phyloP scores from a whole-genome alignment of 805 yeast genomes.

The Metschnikowia similis region DNA sequence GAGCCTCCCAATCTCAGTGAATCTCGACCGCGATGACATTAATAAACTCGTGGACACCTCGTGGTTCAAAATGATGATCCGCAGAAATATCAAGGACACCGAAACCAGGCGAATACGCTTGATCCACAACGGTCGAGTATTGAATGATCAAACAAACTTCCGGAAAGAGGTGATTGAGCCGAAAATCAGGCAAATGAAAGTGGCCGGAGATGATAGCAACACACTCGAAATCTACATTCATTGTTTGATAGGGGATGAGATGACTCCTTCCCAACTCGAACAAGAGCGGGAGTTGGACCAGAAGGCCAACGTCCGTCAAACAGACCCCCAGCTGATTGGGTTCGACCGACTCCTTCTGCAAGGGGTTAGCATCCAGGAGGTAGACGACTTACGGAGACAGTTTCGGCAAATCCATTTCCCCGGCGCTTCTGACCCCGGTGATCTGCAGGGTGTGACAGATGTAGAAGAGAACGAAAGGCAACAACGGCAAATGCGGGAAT shows the following conservation, averaged over 20 bases:
- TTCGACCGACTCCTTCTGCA: constrained; percentile 79
- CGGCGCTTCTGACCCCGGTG: constrained; percentile 20
- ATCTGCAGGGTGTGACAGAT: constrained; percentile 28
- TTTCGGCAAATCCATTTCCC: constrained; percentile 65
- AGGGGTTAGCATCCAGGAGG: constrained; percentile 79
- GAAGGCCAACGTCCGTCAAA: constrained; percentile 38
- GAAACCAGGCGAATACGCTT: constrained; percentile 50
- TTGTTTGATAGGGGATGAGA: constrained; percentile 70
- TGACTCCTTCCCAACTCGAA: constrained; percentile 51
- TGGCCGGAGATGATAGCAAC: constrained; percentile 9
- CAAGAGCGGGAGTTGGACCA: constrained; percentile 58
- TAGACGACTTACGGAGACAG: constrained; percentile 66
- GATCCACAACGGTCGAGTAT: constrained; percentile 64
- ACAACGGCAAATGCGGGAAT: constrained; percentile 44
- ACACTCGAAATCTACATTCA: constrained; percentile 55
- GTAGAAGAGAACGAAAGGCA: constrained; percentile 41
- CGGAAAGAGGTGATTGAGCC: constrained; percentile 44
- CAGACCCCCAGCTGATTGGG: constrained; percentile 70
- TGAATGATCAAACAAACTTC: constrained; percentile 54
- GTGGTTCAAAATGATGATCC: constrained; percentile 30
- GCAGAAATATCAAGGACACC: constrained; percentile 19
- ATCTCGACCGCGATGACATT: constrained; percentile 28
- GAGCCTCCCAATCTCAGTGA: constrained; percentile 25
- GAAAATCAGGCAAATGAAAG: constrained; percentile 16
- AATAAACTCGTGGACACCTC: constrained; percentile 26